Base-by-base conservation (phyloP, 2,329 filamentous ascomycete genomes). In the Cercospora sojina region DNA sequence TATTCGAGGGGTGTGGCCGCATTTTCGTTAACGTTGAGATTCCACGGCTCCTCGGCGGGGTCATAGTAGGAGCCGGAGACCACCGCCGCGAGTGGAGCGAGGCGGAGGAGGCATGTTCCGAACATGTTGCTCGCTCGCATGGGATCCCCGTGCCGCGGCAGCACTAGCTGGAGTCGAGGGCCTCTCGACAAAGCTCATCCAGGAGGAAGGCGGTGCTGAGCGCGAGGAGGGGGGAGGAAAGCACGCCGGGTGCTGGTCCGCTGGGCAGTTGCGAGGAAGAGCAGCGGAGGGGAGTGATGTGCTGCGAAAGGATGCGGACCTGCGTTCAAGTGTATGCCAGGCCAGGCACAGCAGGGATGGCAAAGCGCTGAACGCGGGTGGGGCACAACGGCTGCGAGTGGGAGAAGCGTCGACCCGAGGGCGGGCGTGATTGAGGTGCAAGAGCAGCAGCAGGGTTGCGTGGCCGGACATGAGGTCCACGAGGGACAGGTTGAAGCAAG, bases 1-100 rank as follows among this genome's bases (percentile, higher is more conserved):
- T 90, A 90, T 53, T 90, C 82, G 41, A 85, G 77, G 2, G 87
- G 86, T 59, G 82, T 76, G 8, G 74, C 81, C n/a, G 87, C 86
- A 55, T 80, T 78, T 70, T 83, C 73, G 74, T 89, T 89, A 68
- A 81, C 80, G 75, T 90, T 90, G 68, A 89, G 79, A 72, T 89
- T 90, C 77, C 83, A 89, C 47, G 82, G 80, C 55, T 80, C 79
- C 60, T 85, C 79, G 3, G 77, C 76, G 49, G 83, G 79, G 65
- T 85, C 83, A 68, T 86, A 87, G 67, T 72, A 75, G 3, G 75
- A 76, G 25, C 72, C 75, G 5, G 70, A 67, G 20, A 67, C 65
- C 31, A 71, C 38, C 1, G 67, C 64, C 51, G 70, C 66, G 16
- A 73, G 67, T n/a, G 68, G 65, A 53, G 70, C 66, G 51, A 75